Base-by-base conservation (phyloP, 2,329 filamentous ascomycete species). In the Coleophoma eucalyptorum region DNA sequence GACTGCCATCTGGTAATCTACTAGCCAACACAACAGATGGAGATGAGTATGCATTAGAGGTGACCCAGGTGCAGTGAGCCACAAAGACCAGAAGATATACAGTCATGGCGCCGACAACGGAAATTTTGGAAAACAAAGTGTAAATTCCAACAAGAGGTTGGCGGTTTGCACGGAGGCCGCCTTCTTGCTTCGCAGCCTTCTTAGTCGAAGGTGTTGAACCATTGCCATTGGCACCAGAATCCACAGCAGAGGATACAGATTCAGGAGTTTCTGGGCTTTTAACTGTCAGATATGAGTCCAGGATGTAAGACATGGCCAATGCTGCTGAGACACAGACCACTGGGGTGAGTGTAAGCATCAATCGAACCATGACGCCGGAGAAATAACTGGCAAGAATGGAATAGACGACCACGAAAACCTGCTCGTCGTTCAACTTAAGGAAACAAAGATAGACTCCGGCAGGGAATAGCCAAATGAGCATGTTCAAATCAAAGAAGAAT, bases 371-470 rank as follows among this genome's bases (percentile, higher is more conserved):
- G 73, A 99, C 95, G 68, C 94, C 94, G 20, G 95, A 90, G 65
- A 99, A 99, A 78, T 99, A 99, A 72, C 90, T 97, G 58, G 90
- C 90, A 57, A 97, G 87, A 43, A 99, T 84, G n/a, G 92, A 85
- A 68, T 99, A 99, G 60, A 97, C 95, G 63, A 99, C 88, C 62
- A 99, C 83, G 66, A 99, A 99, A 54, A 99, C 93, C 67, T 99
- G 94, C 78, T 99, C 92, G 66, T 99, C 95, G 62, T 84, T 86
- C 52, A 99, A 83, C 57, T 87, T 86, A 68, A 91, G 88, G 85
- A 97, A 99, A 77, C 92, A 97, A 73, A 99, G 86, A 75, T 97
- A 99, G 51, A 99, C 91, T 71, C 94, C 94, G 12, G 94, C 95
- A 4, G 94, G 94, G 83, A 99, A 97, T 48, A 99, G 84, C 94